Conservation (phyloP, 139 green algal genomes). For the Parachlorella kessleri region DNA sequence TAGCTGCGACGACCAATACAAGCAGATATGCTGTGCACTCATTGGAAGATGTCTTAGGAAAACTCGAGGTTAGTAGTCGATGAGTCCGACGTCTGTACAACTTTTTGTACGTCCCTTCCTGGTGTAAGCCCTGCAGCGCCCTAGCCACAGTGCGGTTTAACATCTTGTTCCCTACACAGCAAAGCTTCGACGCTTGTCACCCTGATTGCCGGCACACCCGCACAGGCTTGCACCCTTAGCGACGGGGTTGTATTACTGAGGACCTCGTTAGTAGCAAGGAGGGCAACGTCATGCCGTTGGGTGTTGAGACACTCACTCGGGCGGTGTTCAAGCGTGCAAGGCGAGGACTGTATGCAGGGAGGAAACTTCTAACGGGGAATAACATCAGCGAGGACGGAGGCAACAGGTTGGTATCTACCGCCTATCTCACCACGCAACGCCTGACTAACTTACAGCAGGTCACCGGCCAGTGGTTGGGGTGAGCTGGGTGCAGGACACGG, state of each 20-base stretch:
- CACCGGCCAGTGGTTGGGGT: not conserved
- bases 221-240: no score
- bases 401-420: slow-evolving; percentile 65
- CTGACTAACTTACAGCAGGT: not conserved
- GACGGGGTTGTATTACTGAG: no score
- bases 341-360: slow-evolving; percentile 74
- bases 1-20: not conserved
- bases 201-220: no score
- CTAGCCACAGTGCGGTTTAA: no score
- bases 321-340: slow-evolving; percentile 41
- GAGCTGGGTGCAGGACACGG: slow-evolving; percentile 56
- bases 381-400: slow-evolving; percentile 83
- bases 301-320: slow-evolving; percentile 20
- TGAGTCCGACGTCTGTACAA: no score
- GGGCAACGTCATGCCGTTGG: slow-evolving; percentile 40
- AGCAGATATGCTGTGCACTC: not conserved
- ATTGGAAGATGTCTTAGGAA: not conserved
- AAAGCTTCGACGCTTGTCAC: no score
- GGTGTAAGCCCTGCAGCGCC: no score
- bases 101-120: no score
- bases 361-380: slow-evolving; percentile 72
- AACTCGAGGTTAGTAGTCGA: not conserved
- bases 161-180: no score
- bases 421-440: not conserved
- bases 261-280: no score